Conservation (phyloP, 2,329 filamentous ascomycete genomes). For the Trichoderma sp. region DNA sequence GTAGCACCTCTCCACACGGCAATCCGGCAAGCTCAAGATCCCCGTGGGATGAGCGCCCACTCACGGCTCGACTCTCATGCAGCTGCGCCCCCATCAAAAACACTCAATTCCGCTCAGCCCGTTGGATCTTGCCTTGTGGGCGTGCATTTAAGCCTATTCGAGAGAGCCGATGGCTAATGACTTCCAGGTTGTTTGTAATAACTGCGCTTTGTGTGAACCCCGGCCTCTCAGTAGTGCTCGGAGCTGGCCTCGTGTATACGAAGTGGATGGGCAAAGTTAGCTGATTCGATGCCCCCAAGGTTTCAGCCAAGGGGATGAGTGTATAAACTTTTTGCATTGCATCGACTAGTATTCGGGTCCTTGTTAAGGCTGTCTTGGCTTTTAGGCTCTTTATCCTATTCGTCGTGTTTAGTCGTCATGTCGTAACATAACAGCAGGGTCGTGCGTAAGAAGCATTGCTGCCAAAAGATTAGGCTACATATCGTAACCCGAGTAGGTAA, state of each 20-base stretch:
- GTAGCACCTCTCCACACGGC: conserved; percentile 7
- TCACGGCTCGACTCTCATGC: background rate
- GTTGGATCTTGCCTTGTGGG: background rate
- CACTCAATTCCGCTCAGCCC: background rate
- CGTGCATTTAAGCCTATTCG: background rate
- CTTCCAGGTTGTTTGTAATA: background rate
- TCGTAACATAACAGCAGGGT: background rate
- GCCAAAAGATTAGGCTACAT: background rate
- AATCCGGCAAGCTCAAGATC: conserved; percentile 6
- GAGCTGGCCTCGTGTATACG: conserved; percentile 9
- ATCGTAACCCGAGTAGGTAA: background rate
- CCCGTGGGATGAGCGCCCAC: background rate
- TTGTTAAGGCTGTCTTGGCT: background rate
- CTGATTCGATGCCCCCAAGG: background rate
- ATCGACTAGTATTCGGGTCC: background rate
- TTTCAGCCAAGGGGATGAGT: background rate
- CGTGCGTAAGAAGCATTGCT: background rate
- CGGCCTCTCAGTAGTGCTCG: background rate
- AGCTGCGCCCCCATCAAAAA: background rate
- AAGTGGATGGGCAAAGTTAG: background rate
- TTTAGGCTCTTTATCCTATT: background rate
- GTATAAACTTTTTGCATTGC: background rate
- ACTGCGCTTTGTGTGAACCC: background rate
- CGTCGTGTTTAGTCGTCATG: background rate
- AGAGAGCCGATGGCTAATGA: background rate